Conservation (phyloP, 2,329 filamentous ascomycete species). For the Ceratocystis alfenasii region DNA sequence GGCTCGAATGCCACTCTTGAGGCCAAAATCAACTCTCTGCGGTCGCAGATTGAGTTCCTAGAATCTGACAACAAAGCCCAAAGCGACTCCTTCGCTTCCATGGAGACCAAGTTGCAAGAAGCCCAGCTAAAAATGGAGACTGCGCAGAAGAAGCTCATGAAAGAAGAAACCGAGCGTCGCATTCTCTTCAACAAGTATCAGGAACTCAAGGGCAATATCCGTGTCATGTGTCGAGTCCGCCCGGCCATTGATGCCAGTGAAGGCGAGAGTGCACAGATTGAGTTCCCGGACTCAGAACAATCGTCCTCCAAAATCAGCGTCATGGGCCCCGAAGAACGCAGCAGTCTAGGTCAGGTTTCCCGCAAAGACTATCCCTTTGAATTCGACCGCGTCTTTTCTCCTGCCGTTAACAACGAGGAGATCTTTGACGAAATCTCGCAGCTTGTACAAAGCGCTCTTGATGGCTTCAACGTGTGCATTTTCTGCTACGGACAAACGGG, state of each 20-base stretch:
- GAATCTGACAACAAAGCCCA: slow-evolving; percentile 85
- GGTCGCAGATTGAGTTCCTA: slow-evolving; percentile 75
- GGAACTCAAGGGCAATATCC: slow-evolving; percentile 94
- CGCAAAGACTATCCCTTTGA: slow-evolving; percentile 75
- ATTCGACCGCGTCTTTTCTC: slow-evolving; percentile 87
- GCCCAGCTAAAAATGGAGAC: slow-evolving; percentile 57
- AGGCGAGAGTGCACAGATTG: slow-evolving; percentile 58
- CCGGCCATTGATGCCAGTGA: slow-evolving; percentile 52
- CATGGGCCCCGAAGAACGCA: slow-evolving; percentile 71
- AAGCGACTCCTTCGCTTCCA: slow-evolving; percentile 69
- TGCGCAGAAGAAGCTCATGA: slow-evolving; percentile 70
- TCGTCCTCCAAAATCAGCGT: slow-evolving; percentile 81
- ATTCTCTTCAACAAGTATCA: slow-evolving; percentile 97
- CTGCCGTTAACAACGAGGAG: slow-evolving; percentile 63
- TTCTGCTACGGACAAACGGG: slow-evolving; percentile 98
- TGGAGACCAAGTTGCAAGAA: slow-evolving; percentile 69
- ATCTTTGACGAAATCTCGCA: slow-evolving; percentile 96
- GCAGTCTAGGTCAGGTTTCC: slow-evolving; percentile 60
- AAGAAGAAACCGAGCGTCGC: slow-evolving; percentile 78
- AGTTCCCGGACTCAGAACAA: slow-evolving; percentile 62
- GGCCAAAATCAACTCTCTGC: slow-evolving; percentile 60
- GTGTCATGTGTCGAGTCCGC: slow-evolving; percentile 92
- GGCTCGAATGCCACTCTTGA: slow-evolving; percentile 57
- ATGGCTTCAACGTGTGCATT: slow-evolving; percentile 97
- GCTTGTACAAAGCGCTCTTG: slow-evolving; percentile 86